Conservation (phyloP, 805 yeast genomes). For the Teunomyces stri region DNA sequence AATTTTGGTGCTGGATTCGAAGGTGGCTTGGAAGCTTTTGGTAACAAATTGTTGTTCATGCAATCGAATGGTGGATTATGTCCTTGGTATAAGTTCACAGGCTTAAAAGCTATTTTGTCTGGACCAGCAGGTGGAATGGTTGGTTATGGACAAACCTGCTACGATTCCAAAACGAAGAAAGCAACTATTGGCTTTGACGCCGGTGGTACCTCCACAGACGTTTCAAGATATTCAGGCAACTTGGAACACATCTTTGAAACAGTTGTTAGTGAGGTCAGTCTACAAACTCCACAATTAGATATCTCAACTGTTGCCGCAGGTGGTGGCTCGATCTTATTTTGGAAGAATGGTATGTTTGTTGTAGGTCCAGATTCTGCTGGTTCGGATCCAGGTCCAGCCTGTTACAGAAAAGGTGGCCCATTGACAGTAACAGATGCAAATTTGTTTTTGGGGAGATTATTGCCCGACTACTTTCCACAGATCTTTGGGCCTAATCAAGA, state of each 20-base stretch:
- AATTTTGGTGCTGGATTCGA: constrained; percentile 40
- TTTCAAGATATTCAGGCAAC: constrained; percentile 39
- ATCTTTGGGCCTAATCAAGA: constrained; percentile 39
- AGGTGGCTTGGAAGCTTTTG: constrained; percentile 40
- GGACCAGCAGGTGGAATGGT: constrained; percentile 99
- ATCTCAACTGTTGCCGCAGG: constrained; percentile 48
- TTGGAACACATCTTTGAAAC: constrained; percentile 45
- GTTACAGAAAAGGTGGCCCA: constrained; percentile 40
- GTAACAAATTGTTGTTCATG: constrained; percentile 76
- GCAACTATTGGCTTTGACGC: constrained; percentile 44
- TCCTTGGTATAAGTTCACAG: constrained; percentile 79
- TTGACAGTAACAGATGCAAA: constrained; percentile 41
- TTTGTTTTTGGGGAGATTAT: constrained; percentile 31
- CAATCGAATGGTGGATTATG: constrained; percentile 96
- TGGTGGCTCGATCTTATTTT: constrained; percentile 41
- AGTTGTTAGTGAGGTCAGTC: constrained; percentile 42
- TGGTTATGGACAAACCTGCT: constrained; percentile 85
- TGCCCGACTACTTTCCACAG: constrained; percentile 37
- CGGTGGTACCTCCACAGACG: constrained; percentile 48
- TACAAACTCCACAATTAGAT: constrained; percentile 46
- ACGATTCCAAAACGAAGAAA: constrained; percentile 25
- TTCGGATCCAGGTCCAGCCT: constrained; percentile 41
- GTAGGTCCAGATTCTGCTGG: constrained; percentile 44
- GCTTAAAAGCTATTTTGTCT: constrained; percentile 81
- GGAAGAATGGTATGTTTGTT: constrained; percentile 38